Evolutionary conservation across 2,329 filamentous ascomycete species (phyloP), one percentile per base, ranked within the genome.

Genomic region (Gaeumannomyces tritici): DNA sequence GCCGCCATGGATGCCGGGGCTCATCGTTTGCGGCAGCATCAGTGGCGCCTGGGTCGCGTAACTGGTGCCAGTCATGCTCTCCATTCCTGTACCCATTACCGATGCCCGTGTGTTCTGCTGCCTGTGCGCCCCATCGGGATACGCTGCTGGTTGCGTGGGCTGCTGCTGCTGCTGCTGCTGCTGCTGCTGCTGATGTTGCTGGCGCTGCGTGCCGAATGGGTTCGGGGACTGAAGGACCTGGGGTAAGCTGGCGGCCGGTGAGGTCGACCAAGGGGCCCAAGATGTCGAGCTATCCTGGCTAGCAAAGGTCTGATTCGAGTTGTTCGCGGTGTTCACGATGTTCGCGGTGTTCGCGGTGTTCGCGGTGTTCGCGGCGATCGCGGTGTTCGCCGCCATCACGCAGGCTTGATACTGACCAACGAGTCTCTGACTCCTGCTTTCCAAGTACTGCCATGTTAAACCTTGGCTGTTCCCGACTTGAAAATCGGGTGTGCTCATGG

Each of bases 341-440:
- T 57, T 21, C 59, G 65, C 54, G n/a, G n/a, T 35, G 54, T 59
- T n/a, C 59, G 65, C 55, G 12, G 11, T 31, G 54, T 59, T 21
- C 59, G 65, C 54, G 24, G n/a, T 6, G 11, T 31, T 31, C 29
- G 8, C 31, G 31, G 31, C 9, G 12, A 2, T 33, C 31, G 31
- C 5, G 31, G 31, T 31, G 55, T 56, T 21, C 59, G 65, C 55
- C 4, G 24, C 12, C 3, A 55, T 24, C 11, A 60, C 11, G 60
- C 18, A 63, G 59, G n/a, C 51, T 54, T 21, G 28, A 55, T 61
- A 61, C 18, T 27, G 47, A 2, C 24, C 18, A 18, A 61, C 42
- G 2, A 55, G 18, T 12, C 18, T 21, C 59, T 26, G 28, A 8
- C 51, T 31, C 47, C 54, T 51, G 15, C 15, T 11, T 51, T 55